phyloP scores from a whole-genome alignment of 2,329 filamentous ascomycete genomes.

The Cordyceps farinosa region DNA sequence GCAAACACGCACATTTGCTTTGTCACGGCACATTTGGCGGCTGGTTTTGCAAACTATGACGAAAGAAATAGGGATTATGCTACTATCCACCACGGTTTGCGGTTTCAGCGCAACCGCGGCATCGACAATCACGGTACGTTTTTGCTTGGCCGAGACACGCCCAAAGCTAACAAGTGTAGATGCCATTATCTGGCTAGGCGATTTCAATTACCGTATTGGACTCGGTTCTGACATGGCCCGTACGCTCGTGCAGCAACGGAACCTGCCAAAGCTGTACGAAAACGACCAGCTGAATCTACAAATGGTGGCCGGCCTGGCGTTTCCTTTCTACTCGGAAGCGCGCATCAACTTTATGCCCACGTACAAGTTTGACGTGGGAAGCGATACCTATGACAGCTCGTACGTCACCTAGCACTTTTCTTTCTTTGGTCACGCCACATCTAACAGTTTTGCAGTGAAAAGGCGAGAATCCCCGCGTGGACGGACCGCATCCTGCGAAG shows the following conservation, averaged over 20 bases:
- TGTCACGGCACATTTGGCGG: constrained; percentile 92
- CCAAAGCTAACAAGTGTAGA: constrained; percentile 39
- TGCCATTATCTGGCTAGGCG: constrained; percentile 88
- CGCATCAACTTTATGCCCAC: constrained; percentile 86
- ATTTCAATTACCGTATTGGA: constrained; percentile 98
- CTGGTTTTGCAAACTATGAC: constrained; percentile 94
- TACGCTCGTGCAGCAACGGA: constrained; percentile 65
- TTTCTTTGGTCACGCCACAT: neutral
- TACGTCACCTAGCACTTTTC: constrained; percentile 40
- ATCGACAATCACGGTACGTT: constrained; percentile 81
- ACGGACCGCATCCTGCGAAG: constrained; percentile 90
- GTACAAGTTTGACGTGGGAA: constrained; percentile 91
- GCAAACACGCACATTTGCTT: constrained; percentile 92
- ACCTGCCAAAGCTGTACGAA: constrained; percentile 78
- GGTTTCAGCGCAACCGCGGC: constrained; percentile 84
- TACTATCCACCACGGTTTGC: constrained; percentile 80
- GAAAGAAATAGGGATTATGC: constrained; percentile 91
- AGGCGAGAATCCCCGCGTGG: constrained; percentile 93
- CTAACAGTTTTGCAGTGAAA: constrained; percentile 54
- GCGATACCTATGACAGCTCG: constrained; percentile 88
- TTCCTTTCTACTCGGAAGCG: constrained; percentile 88
- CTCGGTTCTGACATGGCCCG: constrained; percentile 74
- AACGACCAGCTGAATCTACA: constrained; percentile 96
- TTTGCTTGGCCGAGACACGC: neutral
- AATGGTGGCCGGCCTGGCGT: constrained; percentile 89